Evolutionary conservation across 176 grass and related monocot genomes (phyloP), one percentile per base, ranked within the genome.

Genomic region (Aegilops tauschii): DNA sequence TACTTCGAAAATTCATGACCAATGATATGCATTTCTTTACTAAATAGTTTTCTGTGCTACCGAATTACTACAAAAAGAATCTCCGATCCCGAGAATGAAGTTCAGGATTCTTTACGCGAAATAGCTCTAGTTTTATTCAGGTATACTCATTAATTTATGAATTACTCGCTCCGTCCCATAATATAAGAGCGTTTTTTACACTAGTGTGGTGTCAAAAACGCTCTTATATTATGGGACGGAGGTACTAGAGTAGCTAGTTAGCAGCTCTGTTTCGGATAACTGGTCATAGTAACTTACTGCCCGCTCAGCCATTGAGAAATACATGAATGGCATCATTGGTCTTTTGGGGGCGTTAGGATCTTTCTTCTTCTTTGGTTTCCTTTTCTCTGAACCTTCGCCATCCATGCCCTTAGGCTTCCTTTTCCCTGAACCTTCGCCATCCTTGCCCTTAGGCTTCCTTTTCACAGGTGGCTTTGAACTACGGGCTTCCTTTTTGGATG

Each of bases 331-430:
- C 76, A 87, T 87, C 87, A 96, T 99, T 50, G 94, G 90, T 80
- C 97, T 91, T 92, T 99, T 99, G 66, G 97, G 97, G 64, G 97
- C 97, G 47, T 96, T 96, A 61, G 94, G 97, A 85, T 99, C 97
- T 63, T 96, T 99, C 85, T 99, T 99, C 93, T 94, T 99, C 92
- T 96, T 94, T 29, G 74, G 65, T 32, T 85, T 95, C 62, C 84
- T 94, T 86, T 99, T 99, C 85, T 99, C 92, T 79, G 87, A 85
- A 83, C 87, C 89, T 83, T 92, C 92, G 35, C 93, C 94, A 77
- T 93, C 94, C 80, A 27, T 95, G 74, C 74, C 89, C 80, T 90
- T 99, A 45, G 74, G 61, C 39, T 85, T 95, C 62, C 86, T 94
- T 91, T 99, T 99, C 85, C 96, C 92, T 79, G 87, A 85, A 83